Percentiles rank a stretch among this genome's conserved stretches.
phyloP scores from a whole-genome alignment of 805 yeast genomes.

The Candida sakaeoensis region DNA sequence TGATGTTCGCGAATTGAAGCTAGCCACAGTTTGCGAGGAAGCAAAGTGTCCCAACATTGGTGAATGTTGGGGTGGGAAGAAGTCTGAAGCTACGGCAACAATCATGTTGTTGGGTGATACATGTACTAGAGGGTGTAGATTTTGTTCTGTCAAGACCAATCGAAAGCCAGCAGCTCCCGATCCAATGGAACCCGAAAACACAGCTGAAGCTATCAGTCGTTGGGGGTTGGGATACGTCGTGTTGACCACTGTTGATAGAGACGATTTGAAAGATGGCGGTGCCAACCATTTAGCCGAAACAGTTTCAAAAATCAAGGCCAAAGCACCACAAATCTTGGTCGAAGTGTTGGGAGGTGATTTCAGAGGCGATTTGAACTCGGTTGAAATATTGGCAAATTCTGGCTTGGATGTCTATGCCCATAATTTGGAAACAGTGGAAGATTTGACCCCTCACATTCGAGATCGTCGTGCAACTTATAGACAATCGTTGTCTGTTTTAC shows the following conservation, averaged over 20 bases:
- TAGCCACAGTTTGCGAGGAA: slow-evolving; percentile 97
- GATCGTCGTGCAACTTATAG: slow-evolving; percentile 95
- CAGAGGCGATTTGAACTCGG: slow-evolving; percentile 83
- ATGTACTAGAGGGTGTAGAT: slow-evolving; percentile 98
- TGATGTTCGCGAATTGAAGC: slow-evolving; percentile 82
- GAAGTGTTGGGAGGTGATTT: slow-evolving; percentile 96
- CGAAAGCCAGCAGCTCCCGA: slow-evolving; percentile 86
- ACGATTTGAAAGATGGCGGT: slow-evolving; percentile 91
- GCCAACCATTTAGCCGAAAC: slow-evolving; percentile 87
- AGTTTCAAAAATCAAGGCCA: slow-evolving; percentile 74
- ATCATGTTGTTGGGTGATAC: slow-evolving; percentile 98
- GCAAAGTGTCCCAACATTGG: slow-evolving; percentile 99
- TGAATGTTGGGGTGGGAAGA: slow-evolving; percentile 98
- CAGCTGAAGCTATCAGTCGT: slow-evolving; percentile 93
- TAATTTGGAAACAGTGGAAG: slow-evolving; percentile 95
- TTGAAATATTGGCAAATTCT: slow-evolving; percentile 70
- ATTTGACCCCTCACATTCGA: slow-evolving; percentile 87
- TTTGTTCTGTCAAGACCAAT: slow-evolving; percentile 93
- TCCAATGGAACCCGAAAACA: slow-evolving; percentile 95
- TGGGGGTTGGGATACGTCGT: slow-evolving; percentile 99
- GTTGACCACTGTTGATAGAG: slow-evolving; percentile 95
- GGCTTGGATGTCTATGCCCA: slow-evolving; percentile 97
- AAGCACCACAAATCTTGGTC: slow-evolving; percentile 86
- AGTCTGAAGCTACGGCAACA: slow-evolving; percentile 93
- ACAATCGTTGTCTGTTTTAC: slow-evolving; percentile 76